Conservation (phyloP, 1,284 basidiomycete species). For the Cryptococcus sp. region DNA sequence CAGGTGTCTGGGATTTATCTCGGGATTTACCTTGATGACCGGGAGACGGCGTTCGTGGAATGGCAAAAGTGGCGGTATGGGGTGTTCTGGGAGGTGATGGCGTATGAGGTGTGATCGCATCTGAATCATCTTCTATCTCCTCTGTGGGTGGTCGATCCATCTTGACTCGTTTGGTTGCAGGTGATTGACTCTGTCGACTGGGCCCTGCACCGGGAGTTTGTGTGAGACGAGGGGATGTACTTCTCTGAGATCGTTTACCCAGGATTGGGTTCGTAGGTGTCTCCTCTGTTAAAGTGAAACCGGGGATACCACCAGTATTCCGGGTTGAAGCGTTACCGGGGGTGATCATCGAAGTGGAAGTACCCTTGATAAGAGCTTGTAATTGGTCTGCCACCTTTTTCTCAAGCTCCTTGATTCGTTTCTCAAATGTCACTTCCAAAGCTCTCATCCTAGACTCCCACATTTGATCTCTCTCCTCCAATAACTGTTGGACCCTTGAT, state of each 20-base stretch:
- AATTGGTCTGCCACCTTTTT: conserved; percentile 11
- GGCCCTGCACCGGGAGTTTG: background rate
- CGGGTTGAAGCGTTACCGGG: background rate
- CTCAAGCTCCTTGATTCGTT: conserved; percentile 16
- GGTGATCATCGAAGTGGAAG: background rate
- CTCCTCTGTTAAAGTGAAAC: background rate
- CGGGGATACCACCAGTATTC: background rate
- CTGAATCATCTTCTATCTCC: conserved; percentile 1
- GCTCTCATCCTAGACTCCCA: conserved; percentile 10
- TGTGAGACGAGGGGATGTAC: background rate
- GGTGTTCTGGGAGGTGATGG: conserved; percentile 18
- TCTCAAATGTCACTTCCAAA: conserved; percentile 10
- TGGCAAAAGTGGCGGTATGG: background rate
- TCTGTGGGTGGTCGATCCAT: background rate
- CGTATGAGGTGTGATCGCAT: conserved; percentile 9
- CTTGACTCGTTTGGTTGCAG: conserved; percentile 1
- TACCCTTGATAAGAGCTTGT: background rate
- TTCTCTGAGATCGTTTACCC: background rate
- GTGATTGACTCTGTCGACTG: background rate
- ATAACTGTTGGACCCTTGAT: conserved; percentile 1
- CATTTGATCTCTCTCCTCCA: conserved; percentile 8
- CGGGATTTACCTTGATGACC: conserved; percentile 23
- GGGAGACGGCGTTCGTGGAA: conserved; percentile 29
- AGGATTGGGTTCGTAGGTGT: conserved; percentile 1
- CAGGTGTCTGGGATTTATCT: conserved; percentile 30